phyloP scores from a whole-genome alignment of 805 yeast species.

The Alloascoidea africana region DNA sequence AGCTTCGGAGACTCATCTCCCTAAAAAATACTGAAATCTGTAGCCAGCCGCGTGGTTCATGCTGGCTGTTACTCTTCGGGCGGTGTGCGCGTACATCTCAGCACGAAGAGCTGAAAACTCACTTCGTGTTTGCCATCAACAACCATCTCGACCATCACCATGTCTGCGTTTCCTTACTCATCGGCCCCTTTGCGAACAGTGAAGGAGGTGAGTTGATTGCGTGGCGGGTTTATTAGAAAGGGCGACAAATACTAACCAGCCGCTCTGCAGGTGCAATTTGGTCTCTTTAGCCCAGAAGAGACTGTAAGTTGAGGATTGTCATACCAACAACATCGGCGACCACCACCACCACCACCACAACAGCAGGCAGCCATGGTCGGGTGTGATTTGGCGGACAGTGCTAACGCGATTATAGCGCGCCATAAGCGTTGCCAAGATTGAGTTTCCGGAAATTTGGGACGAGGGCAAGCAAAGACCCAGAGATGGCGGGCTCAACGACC shows the following conservation, averaged over 20 bases:
- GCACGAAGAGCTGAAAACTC: too few species aligned
- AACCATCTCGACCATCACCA: too few species aligned
- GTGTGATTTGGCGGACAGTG: constrained; percentile 4
- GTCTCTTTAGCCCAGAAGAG: constrained; percentile 95
- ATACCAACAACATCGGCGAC: too few species aligned
- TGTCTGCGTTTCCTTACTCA: constrained; percentile 90
- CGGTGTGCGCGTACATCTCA: too few species aligned
- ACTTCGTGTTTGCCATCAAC: too few species aligned
- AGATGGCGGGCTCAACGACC: constrained; percentile 94
- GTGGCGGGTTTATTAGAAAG: neutral
- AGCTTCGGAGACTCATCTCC: too few species aligned
- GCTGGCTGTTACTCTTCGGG: too few species aligned
- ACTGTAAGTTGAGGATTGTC: too few species aligned
- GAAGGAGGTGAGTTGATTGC: constrained; percentile 56
- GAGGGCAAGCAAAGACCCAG: constrained; percentile 90
- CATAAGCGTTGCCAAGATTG: constrained; percentile 93
- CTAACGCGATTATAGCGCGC: constrained; percentile 40
- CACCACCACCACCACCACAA: constrained; percentile 6
- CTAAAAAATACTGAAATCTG: too few species aligned
- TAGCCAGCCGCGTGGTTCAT: too few species aligned
- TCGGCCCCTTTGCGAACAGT: constrained; percentile 97
- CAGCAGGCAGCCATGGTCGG: neutral
- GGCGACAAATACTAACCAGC: neutral
- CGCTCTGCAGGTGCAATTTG: constrained; percentile 65
- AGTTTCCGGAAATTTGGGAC: constrained; percentile 99